Percentiles rank a stretch among this genome's conserved stretches.
phyloP scores from a whole-genome alignment of 768 basidiomycete genomes.

The Russula virescens region DNA sequence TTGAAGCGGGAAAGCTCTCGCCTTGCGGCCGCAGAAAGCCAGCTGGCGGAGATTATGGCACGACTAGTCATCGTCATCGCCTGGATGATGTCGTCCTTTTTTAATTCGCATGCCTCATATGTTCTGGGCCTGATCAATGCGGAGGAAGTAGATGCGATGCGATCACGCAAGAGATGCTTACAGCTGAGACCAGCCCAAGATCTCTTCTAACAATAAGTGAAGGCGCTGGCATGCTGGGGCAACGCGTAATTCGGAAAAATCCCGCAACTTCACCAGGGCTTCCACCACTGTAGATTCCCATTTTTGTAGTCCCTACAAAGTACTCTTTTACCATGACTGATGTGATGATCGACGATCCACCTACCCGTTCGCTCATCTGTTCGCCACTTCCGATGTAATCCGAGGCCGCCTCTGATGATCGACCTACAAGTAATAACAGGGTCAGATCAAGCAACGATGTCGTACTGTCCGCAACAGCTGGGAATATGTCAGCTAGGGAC shows the following conservation, averaged over 20 bases:
- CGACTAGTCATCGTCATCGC: constrained; percentile 49
- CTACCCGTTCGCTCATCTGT: constrained; percentile 76
- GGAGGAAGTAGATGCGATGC: constrained; percentile 12
- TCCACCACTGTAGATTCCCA: constrained; percentile 76
- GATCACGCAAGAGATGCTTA: constrained; percentile 34
- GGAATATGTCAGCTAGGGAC: background rate
- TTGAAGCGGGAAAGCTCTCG: constrained; percentile 67
- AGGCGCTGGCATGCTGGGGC: constrained; percentile 73
- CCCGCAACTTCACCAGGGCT: constrained; percentile 64
- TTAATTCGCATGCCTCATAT: constrained; percentile 51
- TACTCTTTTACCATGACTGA: background rate
- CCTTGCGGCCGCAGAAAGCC: constrained; percentile 62
- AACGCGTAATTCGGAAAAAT: constrained; percentile 63
- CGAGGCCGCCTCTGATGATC: constrained; percentile 58
- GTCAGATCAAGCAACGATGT: constrained; percentile 70
- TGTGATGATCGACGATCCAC: constrained; percentile 18
- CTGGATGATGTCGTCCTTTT: constrained; percentile 42
- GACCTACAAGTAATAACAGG: constrained; percentile 61
- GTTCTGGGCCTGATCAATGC: constrained; percentile 42
- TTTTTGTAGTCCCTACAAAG: constrained; percentile 65
- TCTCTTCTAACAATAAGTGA: constrained; percentile 69
- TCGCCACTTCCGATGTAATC: constrained; percentile 77
- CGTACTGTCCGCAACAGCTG: constrained; percentile 42
- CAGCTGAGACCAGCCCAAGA: constrained; percentile 73
- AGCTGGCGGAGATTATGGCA: constrained; percentile 58